Percentiles rank a stretch among this genome's conserved stretches.
Conservation (phyloP, 169 alveolate species). For the Amoebophrya sp. region DNA sequence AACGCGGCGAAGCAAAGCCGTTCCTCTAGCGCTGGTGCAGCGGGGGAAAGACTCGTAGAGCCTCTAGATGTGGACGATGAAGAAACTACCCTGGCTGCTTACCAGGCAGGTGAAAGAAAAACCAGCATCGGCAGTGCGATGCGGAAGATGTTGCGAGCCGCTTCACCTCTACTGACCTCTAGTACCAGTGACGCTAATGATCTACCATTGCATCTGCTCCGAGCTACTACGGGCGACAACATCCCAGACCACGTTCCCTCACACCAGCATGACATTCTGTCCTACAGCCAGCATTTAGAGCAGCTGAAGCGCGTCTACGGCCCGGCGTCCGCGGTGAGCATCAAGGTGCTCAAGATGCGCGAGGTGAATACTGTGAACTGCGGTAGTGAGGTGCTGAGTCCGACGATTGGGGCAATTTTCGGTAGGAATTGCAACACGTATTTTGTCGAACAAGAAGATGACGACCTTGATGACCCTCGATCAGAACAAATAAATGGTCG, state of each 20-base stretch:
- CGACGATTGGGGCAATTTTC: neutral
- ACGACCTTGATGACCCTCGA: neutral
- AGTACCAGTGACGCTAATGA: too few species aligned
- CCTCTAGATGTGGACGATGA: too few species aligned
- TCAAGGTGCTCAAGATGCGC: neutral
- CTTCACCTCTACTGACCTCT: too few species aligned
- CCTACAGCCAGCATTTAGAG: neutral
- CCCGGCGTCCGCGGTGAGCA: neutral
- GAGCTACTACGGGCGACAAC: too few species aligned
- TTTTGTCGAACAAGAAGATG: neutral
- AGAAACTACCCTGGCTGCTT: too few species aligned
- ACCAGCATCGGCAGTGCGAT: too few species aligned
- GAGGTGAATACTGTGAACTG: neutral
- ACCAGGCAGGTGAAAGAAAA: too few species aligned
- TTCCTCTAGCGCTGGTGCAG: too few species aligned
- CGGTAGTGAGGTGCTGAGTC: neutral
- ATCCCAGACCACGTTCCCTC: neutral
- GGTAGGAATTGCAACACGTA: neutral
- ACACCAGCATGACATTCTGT: neutral
- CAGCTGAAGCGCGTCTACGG: neutral
- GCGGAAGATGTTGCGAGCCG: too few species aligned
- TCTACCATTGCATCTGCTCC: too few species aligned
- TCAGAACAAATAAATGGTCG: neutral
- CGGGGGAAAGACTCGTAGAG: too few species aligned
- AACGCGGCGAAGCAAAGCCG: too few species aligned